Evolutionary conservation across 2,329 filamentous ascomycete species (phyloP).

Genomic region (Venturia aucupariae): DNA sequence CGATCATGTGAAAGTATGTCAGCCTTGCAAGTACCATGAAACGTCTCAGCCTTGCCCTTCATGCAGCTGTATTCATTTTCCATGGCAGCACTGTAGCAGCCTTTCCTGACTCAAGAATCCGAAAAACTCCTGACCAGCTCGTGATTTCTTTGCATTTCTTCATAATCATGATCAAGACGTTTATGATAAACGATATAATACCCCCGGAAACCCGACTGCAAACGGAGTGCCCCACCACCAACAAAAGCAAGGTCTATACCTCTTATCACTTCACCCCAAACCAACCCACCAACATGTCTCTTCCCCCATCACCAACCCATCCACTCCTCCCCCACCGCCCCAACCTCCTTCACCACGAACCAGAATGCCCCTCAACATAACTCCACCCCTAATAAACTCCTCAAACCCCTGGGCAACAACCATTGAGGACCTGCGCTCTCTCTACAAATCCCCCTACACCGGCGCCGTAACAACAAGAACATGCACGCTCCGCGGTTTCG

Average conservation of each 20-base stretch:
- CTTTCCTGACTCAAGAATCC: no score
- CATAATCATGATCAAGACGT: no score
- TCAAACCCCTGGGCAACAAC: constrained; percentile 68
- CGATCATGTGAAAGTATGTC: not conserved
- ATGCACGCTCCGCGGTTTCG: constrained; percentile 54
- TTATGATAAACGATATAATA: no score
- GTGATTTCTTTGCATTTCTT: no score
- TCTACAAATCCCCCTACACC: constrained; percentile 54
- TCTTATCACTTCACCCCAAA: not conserved
- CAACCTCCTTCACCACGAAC: not conserved
- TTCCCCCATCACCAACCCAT: not conserved
- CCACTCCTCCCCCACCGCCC: not conserved
- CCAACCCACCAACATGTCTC: not conserved
- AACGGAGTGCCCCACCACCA: not conserved
- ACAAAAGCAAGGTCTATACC: not conserved
- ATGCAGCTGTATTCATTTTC: no score
- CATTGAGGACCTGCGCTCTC: constrained; percentile 47
- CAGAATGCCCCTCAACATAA: constrained; percentile 38
- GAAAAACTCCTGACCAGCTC: no score
- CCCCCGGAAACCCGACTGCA: no score
- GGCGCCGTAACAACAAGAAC: constrained; percentile 71
- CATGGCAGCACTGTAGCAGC: no score
- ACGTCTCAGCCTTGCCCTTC: not conserved
- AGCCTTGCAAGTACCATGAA: not conserved
- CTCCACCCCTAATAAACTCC: constrained; percentile 63